These are phyloP conservation scores for Entamoeba invadens DNA, from an alignment of 208 protist genomes.

Conservation along the genomic window DNA sequence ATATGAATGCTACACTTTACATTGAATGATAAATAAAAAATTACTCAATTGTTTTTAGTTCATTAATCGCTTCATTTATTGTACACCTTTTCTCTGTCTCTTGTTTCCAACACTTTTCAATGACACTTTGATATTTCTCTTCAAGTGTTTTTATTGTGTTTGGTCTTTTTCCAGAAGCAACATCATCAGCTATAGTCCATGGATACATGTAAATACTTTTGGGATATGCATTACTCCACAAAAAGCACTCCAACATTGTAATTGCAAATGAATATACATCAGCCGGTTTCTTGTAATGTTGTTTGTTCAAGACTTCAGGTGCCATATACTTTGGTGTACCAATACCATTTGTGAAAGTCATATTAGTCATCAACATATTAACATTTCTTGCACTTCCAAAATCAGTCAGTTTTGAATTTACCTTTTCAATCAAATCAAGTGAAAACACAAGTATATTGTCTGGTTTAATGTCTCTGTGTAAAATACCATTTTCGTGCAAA, in stretches of 20 bases:
- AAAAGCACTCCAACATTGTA: conserved; percentile 37
- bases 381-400: conserved; percentile 4
- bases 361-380: not conserved
- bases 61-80: not conserved
- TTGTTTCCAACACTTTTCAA: not conserved
- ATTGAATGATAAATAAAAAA: too few species aligned
- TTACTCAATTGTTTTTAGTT: too few species aligned
- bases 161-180: not conserved
- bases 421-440: not conserved
- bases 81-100: not conserved
- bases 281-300: conserved; percentile 28
- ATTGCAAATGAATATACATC: conserved; percentile 49
- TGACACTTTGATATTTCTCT: not conserved
- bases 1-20: too few species aligned
- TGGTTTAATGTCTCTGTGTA: conserved; percentile 13
- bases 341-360: not conserved
- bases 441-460: conserved; percentile 9
- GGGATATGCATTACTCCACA: not conserved
- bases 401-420: conserved; percentile 16
- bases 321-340: conserved; percentile 33
- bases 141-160: not conserved
- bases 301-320: conserved; percentile 33
- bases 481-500: not conserved
- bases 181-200: not conserved
- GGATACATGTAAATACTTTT: not conserved